Conservation (phyloP, 2,329 filamentous ascomycete species). For the Nannizzia gypsea region DNA sequence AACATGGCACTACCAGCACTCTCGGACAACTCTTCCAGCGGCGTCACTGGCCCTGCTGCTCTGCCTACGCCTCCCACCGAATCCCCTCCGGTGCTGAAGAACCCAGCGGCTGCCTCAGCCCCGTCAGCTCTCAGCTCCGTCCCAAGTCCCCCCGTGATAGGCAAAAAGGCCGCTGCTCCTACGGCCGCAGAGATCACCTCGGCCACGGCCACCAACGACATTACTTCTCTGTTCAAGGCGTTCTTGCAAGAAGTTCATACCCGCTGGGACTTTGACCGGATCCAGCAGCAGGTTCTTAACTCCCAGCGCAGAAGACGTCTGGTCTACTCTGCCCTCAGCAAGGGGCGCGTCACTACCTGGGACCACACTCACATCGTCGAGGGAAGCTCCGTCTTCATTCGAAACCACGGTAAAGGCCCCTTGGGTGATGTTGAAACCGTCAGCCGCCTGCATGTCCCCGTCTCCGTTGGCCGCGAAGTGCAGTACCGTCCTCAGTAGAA, state of each 20-base stretch:
- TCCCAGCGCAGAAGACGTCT: slow-evolving; percentile 70
- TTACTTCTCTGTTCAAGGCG: slow-evolving; percentile 42
- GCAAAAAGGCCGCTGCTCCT: slow-evolving; percentile 25
- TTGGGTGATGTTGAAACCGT: slow-evolving; percentile 33
- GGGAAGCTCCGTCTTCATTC: slow-evolving; percentile 57
- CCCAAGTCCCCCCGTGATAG: slow-evolving; percentile 28
- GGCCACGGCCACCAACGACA: slow-evolving; percentile 32
- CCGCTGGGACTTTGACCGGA: slow-evolving; percentile 70
- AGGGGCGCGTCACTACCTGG: slow-evolving; percentile 70
- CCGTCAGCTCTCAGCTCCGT: slow-evolving; percentile 9
- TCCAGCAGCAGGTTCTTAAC: slow-evolving; percentile 60
- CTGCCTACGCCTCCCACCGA: slow-evolving; percentile 24
- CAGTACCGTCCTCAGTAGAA: slow-evolving; percentile 7
- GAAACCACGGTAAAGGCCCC: slow-evolving; percentile 37
- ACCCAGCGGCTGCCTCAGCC: slow-evolving; percentile 22
- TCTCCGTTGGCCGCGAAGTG: slow-evolving; percentile 7
- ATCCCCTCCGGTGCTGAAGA: slow-evolving; percentile 21
- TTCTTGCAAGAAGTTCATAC: slow-evolving; percentile 62
- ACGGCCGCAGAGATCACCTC: slow-evolving; percentile 26
- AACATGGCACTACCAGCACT: slow-evolving; percentile 21
- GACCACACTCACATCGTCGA: slow-evolving; percentile 60
- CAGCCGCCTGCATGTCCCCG: slow-evolving; percentile 29
- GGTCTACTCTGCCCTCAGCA: slow-evolving; percentile 66
- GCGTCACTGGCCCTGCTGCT: slow-evolving; percentile 16
- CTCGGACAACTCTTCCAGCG: slow-evolving; percentile 30